Conservation (phyloP, 345 rosid species). For the Salix arbutifolia region DNA sequence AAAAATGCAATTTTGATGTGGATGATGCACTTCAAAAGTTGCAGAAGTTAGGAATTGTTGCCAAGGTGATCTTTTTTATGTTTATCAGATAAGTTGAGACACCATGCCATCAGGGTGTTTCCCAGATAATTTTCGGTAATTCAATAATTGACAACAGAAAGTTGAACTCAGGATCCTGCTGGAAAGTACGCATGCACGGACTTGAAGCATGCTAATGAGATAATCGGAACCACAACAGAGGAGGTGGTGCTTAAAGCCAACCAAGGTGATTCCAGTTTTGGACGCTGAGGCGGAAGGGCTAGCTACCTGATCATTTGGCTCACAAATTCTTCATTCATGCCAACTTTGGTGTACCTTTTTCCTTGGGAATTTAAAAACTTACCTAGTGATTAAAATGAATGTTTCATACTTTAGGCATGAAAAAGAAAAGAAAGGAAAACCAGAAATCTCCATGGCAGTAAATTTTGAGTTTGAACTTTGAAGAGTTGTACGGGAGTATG, state of each 20-base stretch:
- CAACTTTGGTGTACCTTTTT: no score
- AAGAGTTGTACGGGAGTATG: no score
- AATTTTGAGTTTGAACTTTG: no score
- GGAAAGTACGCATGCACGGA: conserved; percentile 44
- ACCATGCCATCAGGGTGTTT: no score
- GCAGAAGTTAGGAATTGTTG: conserved; percentile 59
- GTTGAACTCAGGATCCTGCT: conserved; percentile 41
- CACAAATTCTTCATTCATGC: no score
- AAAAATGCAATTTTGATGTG: conserved; percentile 67
- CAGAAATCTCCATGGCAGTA: no score
- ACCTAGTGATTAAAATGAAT: no score
- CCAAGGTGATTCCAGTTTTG: conserved; percentile 11
- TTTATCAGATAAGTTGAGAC: neutral
- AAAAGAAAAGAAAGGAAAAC: no score
- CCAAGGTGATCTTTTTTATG: conserved; percentile 35
- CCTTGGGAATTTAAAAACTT: no score
- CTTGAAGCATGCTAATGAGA: conserved; percentile 56
- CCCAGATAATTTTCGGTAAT: neutral
- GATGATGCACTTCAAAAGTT: conserved; percentile 70
- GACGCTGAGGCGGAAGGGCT: neutral
- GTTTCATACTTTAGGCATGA: no score
- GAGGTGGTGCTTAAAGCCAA: conserved; percentile 66
- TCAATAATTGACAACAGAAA: neutral
- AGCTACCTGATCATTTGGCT: no score
- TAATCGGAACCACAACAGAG: conserved; percentile 73